phyloP scores from a whole-genome alignment of 305 asterid species.

The Ilex paraguariensis region DNA sequence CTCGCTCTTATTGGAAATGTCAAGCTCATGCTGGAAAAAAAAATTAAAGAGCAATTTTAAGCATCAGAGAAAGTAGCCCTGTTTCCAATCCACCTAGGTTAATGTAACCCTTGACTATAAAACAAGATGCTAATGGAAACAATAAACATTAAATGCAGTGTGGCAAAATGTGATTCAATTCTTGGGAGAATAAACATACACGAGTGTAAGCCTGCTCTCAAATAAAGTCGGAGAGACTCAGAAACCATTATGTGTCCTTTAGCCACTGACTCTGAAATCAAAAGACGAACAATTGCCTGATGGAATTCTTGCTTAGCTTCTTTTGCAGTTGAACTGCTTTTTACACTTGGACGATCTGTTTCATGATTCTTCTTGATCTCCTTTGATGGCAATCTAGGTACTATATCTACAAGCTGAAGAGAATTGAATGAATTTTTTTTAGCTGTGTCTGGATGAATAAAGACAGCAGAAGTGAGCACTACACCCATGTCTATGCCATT shows the following conservation, averaged over 20 bases:
- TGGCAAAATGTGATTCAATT: conserved; percentile 15
- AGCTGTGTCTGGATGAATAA: conserved; percentile 92
- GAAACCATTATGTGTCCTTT: conserved; percentile 92
- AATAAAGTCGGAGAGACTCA: conserved; percentile 73
- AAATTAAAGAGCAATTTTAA: too few species aligned
- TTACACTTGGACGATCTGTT: conserved; percentile 27
- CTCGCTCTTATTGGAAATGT: too few species aligned
- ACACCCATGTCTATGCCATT: conserved; percentile 56
- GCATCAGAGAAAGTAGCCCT: too few species aligned
- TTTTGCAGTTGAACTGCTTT: conserved; percentile 39
- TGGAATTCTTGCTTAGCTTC: conserved; percentile 36
- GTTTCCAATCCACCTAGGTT: not conserved
- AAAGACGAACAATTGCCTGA: conserved; percentile 42
- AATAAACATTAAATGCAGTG: not conserved
- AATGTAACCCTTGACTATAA: not conserved
- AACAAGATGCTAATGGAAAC: not conserved
- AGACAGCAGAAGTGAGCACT: conserved; percentile 63
- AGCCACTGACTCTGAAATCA: conserved; percentile 73
- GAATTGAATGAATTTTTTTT: conserved; percentile 45
- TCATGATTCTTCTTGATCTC: conserved; percentile 37
- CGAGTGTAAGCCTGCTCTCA: conserved; percentile 81
- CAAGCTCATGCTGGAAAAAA: too few species aligned
- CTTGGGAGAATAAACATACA: conserved; percentile 50
- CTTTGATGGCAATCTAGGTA: conserved; percentile 41
- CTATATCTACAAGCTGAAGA: conserved; percentile 56